Evolutionary conservation across 805 yeast species (phyloP).

Genomic region (Candida vartiovaarae): DNA sequence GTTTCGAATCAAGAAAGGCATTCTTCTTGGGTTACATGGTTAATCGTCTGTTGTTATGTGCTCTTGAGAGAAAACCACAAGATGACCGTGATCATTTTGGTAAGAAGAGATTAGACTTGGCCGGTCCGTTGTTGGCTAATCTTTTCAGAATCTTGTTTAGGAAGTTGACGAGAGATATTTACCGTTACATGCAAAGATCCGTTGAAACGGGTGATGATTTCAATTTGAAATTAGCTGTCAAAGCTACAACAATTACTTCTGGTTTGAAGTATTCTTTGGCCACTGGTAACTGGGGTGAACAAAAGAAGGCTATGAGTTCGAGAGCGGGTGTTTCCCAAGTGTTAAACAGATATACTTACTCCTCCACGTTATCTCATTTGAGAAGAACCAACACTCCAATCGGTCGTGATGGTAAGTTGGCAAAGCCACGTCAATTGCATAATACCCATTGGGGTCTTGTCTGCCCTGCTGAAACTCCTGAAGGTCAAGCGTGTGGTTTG

Average conservation of each 20-base stretch:
- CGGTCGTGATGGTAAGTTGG: slow-evolving; percentile 98
- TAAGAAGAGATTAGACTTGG: slow-evolving; percentile 94
- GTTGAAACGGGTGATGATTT: slow-evolving; percentile 97
- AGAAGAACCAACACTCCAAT: slow-evolving; percentile 99
- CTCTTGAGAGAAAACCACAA: slow-evolving; percentile 93
- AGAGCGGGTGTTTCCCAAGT: slow-evolving; percentile 99
- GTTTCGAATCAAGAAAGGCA: slow-evolving; percentile 94
- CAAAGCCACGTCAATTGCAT: slow-evolving; percentile 98
- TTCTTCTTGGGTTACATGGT: slow-evolving; percentile 97
- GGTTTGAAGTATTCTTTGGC: slow-evolving; percentile 97
- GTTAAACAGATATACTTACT: slow-evolving; percentile 93
- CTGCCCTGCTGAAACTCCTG: slow-evolving; percentile 99
- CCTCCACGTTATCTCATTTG: slow-evolving; percentile 97
- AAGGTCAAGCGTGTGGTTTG: slow-evolving; percentile 99
- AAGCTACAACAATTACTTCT: slow-evolving; percentile 93
- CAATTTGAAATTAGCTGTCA: slow-evolving; percentile 92
- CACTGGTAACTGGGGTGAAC: slow-evolving; percentile 99
- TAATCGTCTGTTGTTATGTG: slow-evolving; percentile 88
- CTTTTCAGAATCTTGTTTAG: slow-evolving; percentile 91
- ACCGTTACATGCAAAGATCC: slow-evolving; percentile 97
- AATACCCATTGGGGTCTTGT: slow-evolving; percentile 99
- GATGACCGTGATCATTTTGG: slow-evolving; percentile 99
- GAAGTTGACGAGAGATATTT: slow-evolving; percentile 92
- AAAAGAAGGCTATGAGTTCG: slow-evolving; percentile 97
- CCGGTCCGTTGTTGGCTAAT: slow-evolving; percentile 95